A percentile compares a stretch with the other conserved stretches of the same genome.
Conservation (phyloP, 2,329 filamentous ascomycete genomes). For the Penicillium italicum region DNA sequence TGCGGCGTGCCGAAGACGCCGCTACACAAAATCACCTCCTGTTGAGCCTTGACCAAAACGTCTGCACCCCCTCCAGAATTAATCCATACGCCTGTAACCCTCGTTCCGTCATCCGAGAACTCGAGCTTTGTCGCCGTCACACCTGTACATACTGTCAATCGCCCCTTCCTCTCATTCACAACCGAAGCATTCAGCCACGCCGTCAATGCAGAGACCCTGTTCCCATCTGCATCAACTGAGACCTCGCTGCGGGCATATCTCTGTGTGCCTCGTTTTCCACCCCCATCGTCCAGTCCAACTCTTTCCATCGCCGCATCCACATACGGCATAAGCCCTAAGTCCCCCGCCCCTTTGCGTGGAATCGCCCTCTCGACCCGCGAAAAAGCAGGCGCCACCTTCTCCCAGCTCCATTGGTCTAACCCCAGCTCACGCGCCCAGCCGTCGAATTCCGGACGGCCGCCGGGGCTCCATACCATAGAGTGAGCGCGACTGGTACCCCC, state of each 20-base stretch:
- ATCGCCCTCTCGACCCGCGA: background rate
- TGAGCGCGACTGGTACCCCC: background rate
- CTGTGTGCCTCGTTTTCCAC: background rate
- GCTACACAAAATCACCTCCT: background rate
- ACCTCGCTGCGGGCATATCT: constrained; percentile 1
- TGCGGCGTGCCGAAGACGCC: constrained; percentile 3
- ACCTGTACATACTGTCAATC: constrained; percentile 1
- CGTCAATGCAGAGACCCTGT: background rate
- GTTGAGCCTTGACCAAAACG: background rate
- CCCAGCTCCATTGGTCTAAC: background rate
- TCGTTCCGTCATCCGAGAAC: background rate
- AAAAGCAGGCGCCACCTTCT: background rate
- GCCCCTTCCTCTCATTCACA: background rate
- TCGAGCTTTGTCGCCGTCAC: background rate
- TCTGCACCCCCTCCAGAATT: background rate
- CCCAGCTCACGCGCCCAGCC: constrained; percentile 1
- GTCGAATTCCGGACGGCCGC: background rate
- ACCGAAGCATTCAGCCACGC: background rate
- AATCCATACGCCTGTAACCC: background rate
- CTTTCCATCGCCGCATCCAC: background rate
- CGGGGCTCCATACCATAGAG: constrained; percentile 2
- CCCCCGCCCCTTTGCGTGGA: background rate
- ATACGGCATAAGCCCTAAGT: background rate
- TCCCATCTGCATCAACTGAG: background rate
- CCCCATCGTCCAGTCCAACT: background rate